Base-by-base conservation (phyloP, 2,329 filamentous ascomycete genomes). In the Exophiala dermatitidis region DNA sequence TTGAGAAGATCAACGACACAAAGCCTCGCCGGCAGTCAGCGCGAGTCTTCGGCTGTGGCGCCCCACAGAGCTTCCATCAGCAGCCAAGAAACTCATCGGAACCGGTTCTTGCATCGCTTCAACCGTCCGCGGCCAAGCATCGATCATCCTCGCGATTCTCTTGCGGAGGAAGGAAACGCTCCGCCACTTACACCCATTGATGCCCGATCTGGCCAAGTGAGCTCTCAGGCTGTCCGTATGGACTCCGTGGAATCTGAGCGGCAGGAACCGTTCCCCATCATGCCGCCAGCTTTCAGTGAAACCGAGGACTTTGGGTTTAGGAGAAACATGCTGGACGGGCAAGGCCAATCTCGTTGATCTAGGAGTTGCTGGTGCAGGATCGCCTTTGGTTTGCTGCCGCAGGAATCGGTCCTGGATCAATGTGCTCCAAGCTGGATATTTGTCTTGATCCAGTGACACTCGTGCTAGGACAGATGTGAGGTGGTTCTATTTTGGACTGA, bases 61-160 rank as follows among this genome's bases (percentile, higher is more conserved):
- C 5, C 38, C 3, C 54, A 44, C 36, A 36, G 54, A 37, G 47
- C 43, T 10, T 57, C 54, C 8, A 48, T 61, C 12, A 56, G 42
- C 28, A 62, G 68, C 38, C 69, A 69, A 9, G 69, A 73, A 3
- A 69, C 71, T 4, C 79, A 81, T 53, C 75, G 78, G 4, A 83
- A 83, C 58, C 75, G 82, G 2, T 85, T 85, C 70, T 81, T 86
- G 67, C 70, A 75, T 34, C 75, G 80, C n/a, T 62, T 65, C 2
- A 62, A 65, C 32, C 67, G 67, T n/a, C 10, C 43, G 28, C 47
- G 36, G 28, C 48, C 48, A 43, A 57, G 53, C 36, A 46, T 52
- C 3, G 60, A 62, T 34, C 46, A 42, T 12, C 53, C 50, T 10
- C 52, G 57, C 28, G 60, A 62, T n/a, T 59, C 58, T 9, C 41